A percentile compares a stretch with the other conserved stretches of the same genome.
Evolutionary conservation across 805 yeast species (phyloP).

Genomic region (Starmera caribaea): DNA sequence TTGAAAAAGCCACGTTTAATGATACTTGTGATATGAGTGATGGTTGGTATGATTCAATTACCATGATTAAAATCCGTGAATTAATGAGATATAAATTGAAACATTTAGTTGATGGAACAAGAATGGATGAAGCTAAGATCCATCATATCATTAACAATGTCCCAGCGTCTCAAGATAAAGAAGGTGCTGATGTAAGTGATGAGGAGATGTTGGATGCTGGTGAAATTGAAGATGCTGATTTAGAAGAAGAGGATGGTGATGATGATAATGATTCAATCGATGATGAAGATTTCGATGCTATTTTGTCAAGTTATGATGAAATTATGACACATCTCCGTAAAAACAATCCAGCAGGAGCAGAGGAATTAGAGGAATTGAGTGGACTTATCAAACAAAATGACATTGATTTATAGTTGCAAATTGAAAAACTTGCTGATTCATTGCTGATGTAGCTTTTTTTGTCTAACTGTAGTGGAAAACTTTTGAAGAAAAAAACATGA

Average conservation of each 20-base stretch:
- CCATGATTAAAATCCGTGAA: constrained; percentile 54
- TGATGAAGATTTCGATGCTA: no score
- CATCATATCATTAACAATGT: constrained; percentile 26
- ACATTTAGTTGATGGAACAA: constrained; percentile 38
- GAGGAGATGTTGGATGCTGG: constrained; percentile 23
- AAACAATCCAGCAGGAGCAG: no score
- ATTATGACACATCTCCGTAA: no score
- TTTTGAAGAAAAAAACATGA: no score
- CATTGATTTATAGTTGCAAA: no score
- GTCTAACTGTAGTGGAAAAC: no score
- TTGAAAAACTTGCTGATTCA: no score
- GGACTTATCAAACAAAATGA: no score
- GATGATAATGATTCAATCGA: no score
- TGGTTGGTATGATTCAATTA: constrained; percentile 72
- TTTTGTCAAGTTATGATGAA: no score
- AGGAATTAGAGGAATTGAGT: no score
- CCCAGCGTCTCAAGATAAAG: constrained; percentile 13
- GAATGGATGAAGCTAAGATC: constrained; percentile 31
- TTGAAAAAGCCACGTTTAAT: constrained; percentile 29
- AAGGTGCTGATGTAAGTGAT: constrained; percentile 18
- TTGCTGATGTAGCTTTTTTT: no score
- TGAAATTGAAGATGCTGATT: constrained; percentile 20
- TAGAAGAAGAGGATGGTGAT: constrained; percentile 23
- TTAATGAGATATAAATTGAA: constrained; percentile 66
- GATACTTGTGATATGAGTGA: constrained; percentile 45